phyloP scores from a whole-genome alignment of 306 rosid genomes.

The Purshia tridentata region DNA sequence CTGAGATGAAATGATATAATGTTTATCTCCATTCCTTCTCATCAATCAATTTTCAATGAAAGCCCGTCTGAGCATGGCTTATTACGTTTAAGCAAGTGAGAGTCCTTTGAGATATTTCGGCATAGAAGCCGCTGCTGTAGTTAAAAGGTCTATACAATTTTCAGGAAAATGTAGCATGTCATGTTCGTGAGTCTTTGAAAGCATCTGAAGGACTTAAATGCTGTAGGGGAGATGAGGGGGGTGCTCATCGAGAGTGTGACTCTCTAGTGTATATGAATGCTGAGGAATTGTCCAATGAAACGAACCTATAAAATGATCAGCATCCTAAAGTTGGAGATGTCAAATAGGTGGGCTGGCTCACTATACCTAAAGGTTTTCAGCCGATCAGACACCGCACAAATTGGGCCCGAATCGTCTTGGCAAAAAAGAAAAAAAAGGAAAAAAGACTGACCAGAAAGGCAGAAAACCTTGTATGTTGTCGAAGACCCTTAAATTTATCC shows the following conservation, averaged over 20 bases:
- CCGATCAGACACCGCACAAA: too few species aligned
- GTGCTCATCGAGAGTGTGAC: background rate
- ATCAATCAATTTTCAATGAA: background rate
- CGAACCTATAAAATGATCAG: background rate
- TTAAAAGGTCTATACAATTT: too few species aligned
- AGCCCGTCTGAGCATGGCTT: background rate
- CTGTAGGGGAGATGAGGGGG: slow-evolving; percentile 12
- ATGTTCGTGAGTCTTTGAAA: background rate
- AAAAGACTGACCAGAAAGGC: too few species aligned
- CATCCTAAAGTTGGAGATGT: background rate
- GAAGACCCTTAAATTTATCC: too few species aligned
- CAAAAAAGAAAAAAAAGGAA: too few species aligned
- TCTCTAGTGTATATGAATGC: background rate
- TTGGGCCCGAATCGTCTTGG: too few species aligned
- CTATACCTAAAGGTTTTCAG: too few species aligned
- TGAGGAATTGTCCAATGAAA: background rate
- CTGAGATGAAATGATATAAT: background rate
- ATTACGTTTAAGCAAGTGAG: background rate
- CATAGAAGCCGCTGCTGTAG: background rate
- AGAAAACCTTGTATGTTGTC: too few species aligned
- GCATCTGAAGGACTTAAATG: background rate
- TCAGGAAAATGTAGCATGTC: background rate
- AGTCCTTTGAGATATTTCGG: background rate
- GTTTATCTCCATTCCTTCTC: background rate
- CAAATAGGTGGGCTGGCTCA: too few species aligned